Evolutionary conservation across 805 yeast genomes (phyloP).

Genomic region (Nakazawaea anatomiae): DNA sequence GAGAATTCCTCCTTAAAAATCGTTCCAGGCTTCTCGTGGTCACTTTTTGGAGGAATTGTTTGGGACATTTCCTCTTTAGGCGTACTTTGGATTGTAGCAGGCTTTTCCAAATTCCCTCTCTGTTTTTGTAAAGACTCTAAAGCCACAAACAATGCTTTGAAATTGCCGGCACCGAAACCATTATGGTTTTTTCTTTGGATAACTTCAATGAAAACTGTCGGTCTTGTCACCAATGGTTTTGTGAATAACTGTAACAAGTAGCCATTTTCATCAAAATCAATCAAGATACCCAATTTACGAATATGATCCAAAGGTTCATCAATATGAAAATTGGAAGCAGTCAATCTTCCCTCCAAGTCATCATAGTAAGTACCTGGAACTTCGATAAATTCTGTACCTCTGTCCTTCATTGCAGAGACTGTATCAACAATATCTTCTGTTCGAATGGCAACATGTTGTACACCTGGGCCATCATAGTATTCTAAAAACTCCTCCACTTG

Average conservation of each 20-base stretch:
- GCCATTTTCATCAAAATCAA: conserved; percentile 75
- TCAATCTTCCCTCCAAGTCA: conserved; percentile 39
- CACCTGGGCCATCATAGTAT: conserved; percentile 74
- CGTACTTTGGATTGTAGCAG: background rate
- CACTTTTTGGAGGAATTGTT: too few species aligned
- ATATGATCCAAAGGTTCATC: conserved; percentile 48
- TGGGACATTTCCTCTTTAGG: too few species aligned
- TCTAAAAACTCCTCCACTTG: conserved; percentile 82
- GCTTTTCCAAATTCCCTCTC: conserved; percentile 52
- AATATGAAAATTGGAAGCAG: conserved; percentile 35
- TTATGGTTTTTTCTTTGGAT: conserved; percentile 75
- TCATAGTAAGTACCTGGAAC: conserved; percentile 57
- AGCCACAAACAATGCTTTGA: conserved; percentile 73
- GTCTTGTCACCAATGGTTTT: conserved; percentile 69
- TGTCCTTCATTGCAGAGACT: conserved; percentile 42
- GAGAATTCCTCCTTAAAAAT: too few species aligned
- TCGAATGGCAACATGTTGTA: conserved; percentile 74
- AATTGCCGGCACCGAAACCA: conserved; percentile 89
- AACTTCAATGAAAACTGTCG: conserved; percentile 76
- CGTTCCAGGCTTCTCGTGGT: too few species aligned
- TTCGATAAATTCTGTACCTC: conserved; percentile 67
- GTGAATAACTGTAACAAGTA: conserved; percentile 78
- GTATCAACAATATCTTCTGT: conserved; percentile 58
- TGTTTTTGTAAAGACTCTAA: conserved; percentile 70
- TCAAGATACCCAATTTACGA: conserved; percentile 50